These are phyloP conservation scores for Chrysoporthe puriensis DNA, from an alignment of 2,329 filamentous ascomycete genomes.

Conservation along the genomic window DNA sequence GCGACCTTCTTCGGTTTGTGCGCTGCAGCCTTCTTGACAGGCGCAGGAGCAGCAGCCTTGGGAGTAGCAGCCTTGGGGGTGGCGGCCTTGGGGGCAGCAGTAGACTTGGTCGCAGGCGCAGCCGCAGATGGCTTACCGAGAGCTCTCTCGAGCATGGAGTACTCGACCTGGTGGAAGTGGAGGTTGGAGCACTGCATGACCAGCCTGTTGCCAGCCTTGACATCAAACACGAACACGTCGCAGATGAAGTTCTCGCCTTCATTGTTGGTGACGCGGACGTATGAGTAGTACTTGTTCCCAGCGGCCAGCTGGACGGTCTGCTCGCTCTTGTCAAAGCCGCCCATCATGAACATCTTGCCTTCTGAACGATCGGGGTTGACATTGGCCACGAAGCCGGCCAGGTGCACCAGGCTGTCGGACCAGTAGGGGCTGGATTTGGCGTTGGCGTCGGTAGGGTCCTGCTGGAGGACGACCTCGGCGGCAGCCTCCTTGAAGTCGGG, in stretches of 20 bases:
- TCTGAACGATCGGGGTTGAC: slow-evolving; percentile 23
- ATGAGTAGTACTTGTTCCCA: slow-evolving; percentile 31
- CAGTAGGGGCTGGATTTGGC: slow-evolving; percentile 31
- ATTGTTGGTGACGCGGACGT: slow-evolving; percentile 26
- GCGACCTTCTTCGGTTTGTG: slow-evolving; percentile 8
- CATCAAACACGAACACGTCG: slow-evolving; percentile 32
- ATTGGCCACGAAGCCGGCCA: slow-evolving; percentile 32
- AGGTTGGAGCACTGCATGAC: slow-evolving; percentile 31
- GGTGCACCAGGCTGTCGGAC: slow-evolving; percentile 32
- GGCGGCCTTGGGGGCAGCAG: background rate
- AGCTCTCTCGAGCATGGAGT: slow-evolving; percentile 26
- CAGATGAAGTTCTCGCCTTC: slow-evolving; percentile 30
- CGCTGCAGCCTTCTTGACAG: slow-evolving; percentile 7
- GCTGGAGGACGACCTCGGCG: slow-evolving; percentile 29
- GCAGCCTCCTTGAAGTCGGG: slow-evolving; percentile 27
- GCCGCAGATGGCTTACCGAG: slow-evolving; percentile 14
- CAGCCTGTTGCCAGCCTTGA: slow-evolving; percentile 26
- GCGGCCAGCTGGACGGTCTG: slow-evolving; percentile 28
- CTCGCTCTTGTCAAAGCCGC: slow-evolving; percentile 31
- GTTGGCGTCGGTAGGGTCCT: slow-evolving; percentile 22
- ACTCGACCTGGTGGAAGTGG: slow-evolving; percentile 29
- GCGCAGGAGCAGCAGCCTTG: slow-evolving; percentile 12
- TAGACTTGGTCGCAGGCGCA: background rate
- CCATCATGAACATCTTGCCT: slow-evolving; percentile 30
- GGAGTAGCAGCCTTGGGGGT: slow-evolving; percentile 6